Conservation (phyloP, 106 monocot species). For the Allium sativum region DNA sequence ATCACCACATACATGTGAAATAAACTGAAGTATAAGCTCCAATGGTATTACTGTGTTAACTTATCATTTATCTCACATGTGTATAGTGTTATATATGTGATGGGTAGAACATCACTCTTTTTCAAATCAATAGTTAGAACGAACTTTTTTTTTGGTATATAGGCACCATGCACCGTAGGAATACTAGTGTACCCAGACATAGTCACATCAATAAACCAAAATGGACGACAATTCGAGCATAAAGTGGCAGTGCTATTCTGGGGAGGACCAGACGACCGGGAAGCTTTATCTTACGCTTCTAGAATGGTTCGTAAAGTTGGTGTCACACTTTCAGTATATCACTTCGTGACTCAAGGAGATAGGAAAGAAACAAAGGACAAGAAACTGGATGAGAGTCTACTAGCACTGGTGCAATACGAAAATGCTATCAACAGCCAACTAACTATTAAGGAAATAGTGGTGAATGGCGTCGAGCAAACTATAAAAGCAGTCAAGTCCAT, state of each 20-base stretch:
- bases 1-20: too few relatives aligned
- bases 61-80: too few relatives aligned
- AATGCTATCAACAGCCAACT: slow-evolving; percentile 9
- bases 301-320: slow-evolving; percentile 19
- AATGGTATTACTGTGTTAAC: too few relatives aligned
- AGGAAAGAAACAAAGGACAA: slow-evolving; percentile 1
- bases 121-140: too few relatives aligned
- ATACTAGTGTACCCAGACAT: slow-evolving; percentile 12
- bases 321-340: slow-evolving; percentile 13
- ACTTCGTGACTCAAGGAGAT: slow-evolving; percentile 2
- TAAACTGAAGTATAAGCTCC: too few relatives aligned
- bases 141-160: neutral
- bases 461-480: slow-evolving; percentile 18
- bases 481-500: slow-evolving; percentile 8
- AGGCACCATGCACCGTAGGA: slow-evolving; percentile 44
- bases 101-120: too few relatives aligned
- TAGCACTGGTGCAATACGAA: slow-evolving; percentile 8
- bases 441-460: slow-evolving; percentile 7
- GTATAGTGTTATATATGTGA: too few relatives aligned
- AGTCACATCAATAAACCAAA: neutral
- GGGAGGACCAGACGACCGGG: slow-evolving; percentile 48
- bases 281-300: slow-evolving; percentile 21
- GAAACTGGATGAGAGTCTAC: slow-evolving; percentile 7
- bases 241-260: slow-evolving; percentile 29
- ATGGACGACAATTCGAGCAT: neutral